Percentiles rank a stretch among this genome's conserved stretches.
Evolutionary conservation across 495 filamentous ascomycete genomes (phyloP).

Genomic region (Aspergillus kassunensis): DNA sequence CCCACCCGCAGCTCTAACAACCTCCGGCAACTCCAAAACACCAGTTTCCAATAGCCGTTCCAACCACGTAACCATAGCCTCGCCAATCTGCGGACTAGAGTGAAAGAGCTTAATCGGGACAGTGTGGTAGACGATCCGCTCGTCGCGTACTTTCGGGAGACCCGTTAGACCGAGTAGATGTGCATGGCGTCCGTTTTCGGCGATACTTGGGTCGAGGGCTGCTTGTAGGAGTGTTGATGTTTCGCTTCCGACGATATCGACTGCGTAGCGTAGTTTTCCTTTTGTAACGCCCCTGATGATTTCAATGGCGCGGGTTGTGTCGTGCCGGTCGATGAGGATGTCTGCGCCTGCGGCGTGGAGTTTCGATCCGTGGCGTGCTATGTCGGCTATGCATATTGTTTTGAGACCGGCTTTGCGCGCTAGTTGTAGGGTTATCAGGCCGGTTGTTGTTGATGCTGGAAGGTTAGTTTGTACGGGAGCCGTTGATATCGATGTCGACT

Average conservation of each 20-base stretch:
- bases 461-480: too few relatives aligned
- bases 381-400: slow-evolving; percentile 56
- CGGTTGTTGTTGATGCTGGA: slow-evolving; percentile 58
- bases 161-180: slow-evolving; percentile 64
- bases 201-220: slow-evolving; percentile 32
- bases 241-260: slow-evolving; percentile 60
- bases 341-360: slow-evolving; percentile 51
- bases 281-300: slow-evolving; percentile 53
- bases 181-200: slow-evolving; percentile 18
- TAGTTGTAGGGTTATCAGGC: slow-evolving; percentile 55
- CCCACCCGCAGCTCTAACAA: slow-evolving; percentile 55
- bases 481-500: too few relatives aligned
- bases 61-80: slow-evolving; percentile 54
- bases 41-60: slow-evolving; percentile 51
- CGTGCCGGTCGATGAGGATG: slow-evolving; percentile 58
- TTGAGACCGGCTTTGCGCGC: slow-evolving; percentile 55
- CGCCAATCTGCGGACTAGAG: slow-evolving; percentile 52
- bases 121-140: slow-evolving; percentile 50
- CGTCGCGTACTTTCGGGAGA: slow-evolving; percentile 54
- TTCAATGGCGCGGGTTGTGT: slow-evolving; percentile 54
- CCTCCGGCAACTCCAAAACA: slow-evolving; percentile 51
- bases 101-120: slow-evolving; percentile 71
- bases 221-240: slow-evolving; percentile 49
- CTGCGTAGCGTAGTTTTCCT: slow-evolving; percentile 54
- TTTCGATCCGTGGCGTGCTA: slow-evolving; percentile 55